Conservation (phyloP, 352 stramenopile species). For the Phytophthora constricta region DNA sequence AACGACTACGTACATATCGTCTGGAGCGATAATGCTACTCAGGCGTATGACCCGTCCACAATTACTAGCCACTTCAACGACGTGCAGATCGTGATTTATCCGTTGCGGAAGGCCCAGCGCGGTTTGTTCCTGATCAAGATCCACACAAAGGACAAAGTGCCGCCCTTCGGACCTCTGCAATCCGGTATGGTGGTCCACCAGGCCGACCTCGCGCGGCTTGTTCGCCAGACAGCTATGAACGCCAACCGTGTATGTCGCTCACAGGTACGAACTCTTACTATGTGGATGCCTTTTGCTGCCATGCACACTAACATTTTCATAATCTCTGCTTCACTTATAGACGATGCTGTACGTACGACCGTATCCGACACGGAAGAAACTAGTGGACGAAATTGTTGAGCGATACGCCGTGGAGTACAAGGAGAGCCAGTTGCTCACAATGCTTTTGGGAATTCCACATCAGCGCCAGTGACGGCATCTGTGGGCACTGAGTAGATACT, state of each 20-base stretch:
- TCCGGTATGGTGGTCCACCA: slow-evolving; percentile 86
- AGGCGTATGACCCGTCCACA: slow-evolving; percentile 82
- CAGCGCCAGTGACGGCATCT: slow-evolving; percentile 19
- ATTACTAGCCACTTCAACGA: slow-evolving; percentile 92
- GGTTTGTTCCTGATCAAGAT: slow-evolving; percentile 83
- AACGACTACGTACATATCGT: slow-evolving; percentile 91
- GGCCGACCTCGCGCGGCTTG: slow-evolving; percentile 67
- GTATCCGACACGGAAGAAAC: slow-evolving; percentile 88
- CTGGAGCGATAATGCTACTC: slow-evolving; percentile 83
- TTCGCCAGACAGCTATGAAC: slow-evolving; percentile 90
- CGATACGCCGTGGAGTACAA: slow-evolving; percentile 88
- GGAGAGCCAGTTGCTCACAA: slow-evolving; percentile 82
- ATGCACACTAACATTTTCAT: no score
- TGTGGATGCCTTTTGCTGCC: no score
- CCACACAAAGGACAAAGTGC: slow-evolving; percentile 84
- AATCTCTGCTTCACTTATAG: slow-evolving; percentile 47
- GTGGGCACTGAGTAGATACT: slow-evolving; percentile 22
- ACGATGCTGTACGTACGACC: slow-evolving; percentile 85
- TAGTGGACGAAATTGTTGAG: slow-evolving; percentile 90
- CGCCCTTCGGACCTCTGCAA: slow-evolving; percentile 80
- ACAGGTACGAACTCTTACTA: slow-evolving; percentile 47
- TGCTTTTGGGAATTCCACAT: slow-evolving; percentile 67
- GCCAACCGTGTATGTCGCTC: slow-evolving; percentile 87
- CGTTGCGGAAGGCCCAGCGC: slow-evolving; percentile 62
- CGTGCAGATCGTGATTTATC: slow-evolving; percentile 88